Evolutionary conservation across 2,329 filamentous ascomycete species (phyloP), one percentile per base, ranked within the genome.

Genomic region (Metarhizium robertsii): DNA sequence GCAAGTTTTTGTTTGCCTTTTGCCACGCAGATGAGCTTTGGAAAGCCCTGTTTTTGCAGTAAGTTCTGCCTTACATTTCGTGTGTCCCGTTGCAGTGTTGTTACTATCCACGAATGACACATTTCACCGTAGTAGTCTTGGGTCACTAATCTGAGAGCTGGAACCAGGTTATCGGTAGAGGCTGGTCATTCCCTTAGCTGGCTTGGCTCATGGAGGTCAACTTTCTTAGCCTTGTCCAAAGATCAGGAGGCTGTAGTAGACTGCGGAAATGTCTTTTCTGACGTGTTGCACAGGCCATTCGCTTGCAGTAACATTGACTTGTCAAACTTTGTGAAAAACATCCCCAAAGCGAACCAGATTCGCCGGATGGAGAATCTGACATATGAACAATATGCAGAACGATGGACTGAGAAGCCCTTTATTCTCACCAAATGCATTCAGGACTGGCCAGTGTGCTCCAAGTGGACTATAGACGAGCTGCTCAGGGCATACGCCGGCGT

Each of bases 231-330:
- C 40, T 74, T 89, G 14, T 68, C 76, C 1, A 59, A 65, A 20
- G 68, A 71, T 14, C 73, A 77, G 56, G 75, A 80, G 50, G 77
- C 83, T 42, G 75, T 71, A 13, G 74, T 95, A 40, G 79, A 87
- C 62, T 96, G 92, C 71, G 79, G 79, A 53, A 83, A 85, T 63
- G 83, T 97, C 53, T 97, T 89, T 70, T 96, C 92, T 14, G 92
- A 99, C 70, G 85, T 88, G 7, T 78, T 97, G 29, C 90, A 96
- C 70, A 83, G 92, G 10, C 92, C 92, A 0, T 97, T 95, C 69
- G 86, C 89, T 61, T 97, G 92, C 73, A 87, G 90, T 49, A 83
- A 95, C 66, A 84, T 91, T 32, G 71, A 80, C 2, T 73, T 95
- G 45, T 69, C 74, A 6, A 80, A 81, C 2, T 96, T 86, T 67